A percentile compares a stretch with the other conserved stretches of the same genome.
Conservation (phyloP, 2,329 filamentous ascomycete genomes). For the Neopestalotiopsis clavispora region DNA sequence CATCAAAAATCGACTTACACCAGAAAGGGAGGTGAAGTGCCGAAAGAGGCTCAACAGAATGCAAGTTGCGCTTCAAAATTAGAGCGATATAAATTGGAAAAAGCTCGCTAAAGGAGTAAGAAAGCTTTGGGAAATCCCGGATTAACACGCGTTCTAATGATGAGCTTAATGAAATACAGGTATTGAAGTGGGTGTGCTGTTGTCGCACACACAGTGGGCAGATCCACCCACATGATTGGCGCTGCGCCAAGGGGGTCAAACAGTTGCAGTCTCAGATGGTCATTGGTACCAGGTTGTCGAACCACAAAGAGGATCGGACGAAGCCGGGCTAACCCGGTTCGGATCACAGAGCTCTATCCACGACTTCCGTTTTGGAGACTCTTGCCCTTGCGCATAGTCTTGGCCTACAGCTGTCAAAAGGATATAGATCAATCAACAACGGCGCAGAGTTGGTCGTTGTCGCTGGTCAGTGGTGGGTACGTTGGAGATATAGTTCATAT, state of each 20-base stretch:
- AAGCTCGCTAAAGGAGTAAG: background rate
- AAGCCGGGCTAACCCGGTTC: constrained; percentile 5
- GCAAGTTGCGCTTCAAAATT: background rate
- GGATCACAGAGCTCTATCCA: constrained; percentile 10
- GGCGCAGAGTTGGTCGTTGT: background rate
- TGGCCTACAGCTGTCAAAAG: constrained; percentile 14
- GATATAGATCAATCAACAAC: background rate
- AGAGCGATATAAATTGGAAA: background rate
- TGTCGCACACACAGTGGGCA: constrained; percentile 4
- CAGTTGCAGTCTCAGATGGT: constrained; percentile 18
- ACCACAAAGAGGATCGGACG: constrained; percentile 3
- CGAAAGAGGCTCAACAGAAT: background rate
- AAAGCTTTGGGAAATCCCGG: background rate
- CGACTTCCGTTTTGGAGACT: constrained; percentile 10
- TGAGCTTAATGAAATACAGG: background rate
- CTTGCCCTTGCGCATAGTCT: constrained; percentile 13
- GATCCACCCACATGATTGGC: constrained; percentile 3
- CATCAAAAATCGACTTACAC: background rate
- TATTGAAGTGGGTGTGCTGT: constrained; percentile 3
- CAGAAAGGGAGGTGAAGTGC: constrained; percentile 2
- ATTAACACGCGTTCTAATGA: background rate
- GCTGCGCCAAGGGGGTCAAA: constrained; percentile 16
- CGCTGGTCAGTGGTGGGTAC: background rate
- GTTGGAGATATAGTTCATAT: constrained; percentile 3
- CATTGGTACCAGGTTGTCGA: constrained; percentile 13